A percentile compares a stretch with the other conserved stretches of the same genome.
Conservation (phyloP, 192 early-diverging fungal species). For the Jimgerdemannia flammicorona region DNA sequence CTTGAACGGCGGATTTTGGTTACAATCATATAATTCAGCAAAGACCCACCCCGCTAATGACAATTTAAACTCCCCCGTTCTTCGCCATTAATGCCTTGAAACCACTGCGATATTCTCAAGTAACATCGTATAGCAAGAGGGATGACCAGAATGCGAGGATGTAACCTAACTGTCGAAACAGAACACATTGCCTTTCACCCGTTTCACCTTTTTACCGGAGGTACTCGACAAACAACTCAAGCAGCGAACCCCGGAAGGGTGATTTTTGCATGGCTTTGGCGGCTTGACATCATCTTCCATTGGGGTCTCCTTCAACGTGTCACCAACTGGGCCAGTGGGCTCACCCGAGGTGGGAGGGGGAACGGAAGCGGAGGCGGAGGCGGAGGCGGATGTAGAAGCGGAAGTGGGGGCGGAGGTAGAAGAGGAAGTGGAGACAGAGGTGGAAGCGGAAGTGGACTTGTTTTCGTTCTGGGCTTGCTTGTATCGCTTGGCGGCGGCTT, state of each 20-base stretch:
- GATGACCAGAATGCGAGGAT: too few relatives aligned
- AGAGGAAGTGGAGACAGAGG: not conserved
- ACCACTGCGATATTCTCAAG: too few relatives aligned
- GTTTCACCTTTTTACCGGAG: conserved; percentile 16
- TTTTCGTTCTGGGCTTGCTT: conserved; percentile 12
- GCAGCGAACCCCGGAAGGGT: conserved; percentile 13
- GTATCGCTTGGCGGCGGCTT: conserved; percentile 6
- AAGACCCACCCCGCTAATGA: too few relatives aligned
- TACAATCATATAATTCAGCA: too few relatives aligned
- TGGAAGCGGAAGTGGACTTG: not conserved
- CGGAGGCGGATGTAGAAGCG: too few relatives aligned
- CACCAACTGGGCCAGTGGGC: not conserved
- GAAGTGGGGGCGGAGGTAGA: not conserved
- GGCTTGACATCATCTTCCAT: conserved; percentile 1
- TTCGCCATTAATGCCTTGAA: too few relatives aligned
- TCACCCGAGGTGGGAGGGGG: not conserved
- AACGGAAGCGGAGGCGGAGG: not conserved
- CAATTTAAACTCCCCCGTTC: too few relatives aligned
- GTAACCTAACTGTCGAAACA: conserved; percentile 11
- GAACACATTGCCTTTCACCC: conserved; percentile 8
- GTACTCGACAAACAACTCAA: conserved; percentile 15
- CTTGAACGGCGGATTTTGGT: too few relatives aligned
- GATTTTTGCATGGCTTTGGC: conserved; percentile 20
- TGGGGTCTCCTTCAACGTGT: conserved; percentile 2
- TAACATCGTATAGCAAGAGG: too few relatives aligned